These are phyloP conservation scores for Pneumocystis sp. DNA, from an alignment of 1,139 yeast genomes.

Conservation along the genomic window DNA sequence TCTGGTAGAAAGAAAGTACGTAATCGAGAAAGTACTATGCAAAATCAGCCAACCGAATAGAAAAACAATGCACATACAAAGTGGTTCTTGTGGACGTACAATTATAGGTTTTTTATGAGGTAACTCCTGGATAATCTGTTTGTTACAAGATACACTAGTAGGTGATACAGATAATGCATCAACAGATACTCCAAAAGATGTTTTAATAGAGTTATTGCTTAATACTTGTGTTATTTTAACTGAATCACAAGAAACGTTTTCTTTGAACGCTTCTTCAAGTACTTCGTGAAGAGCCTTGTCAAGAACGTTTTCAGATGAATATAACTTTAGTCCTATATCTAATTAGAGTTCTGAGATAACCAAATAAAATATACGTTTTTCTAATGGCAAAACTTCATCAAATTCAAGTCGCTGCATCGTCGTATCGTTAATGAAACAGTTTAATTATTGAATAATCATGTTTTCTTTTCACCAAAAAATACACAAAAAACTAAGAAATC, in stretches of 20 bases:
- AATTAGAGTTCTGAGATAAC: not conserved
- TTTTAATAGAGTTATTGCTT: not conserved
- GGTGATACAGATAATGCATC: not conserved
- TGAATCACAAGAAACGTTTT: not conserved
- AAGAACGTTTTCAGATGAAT: not conserved
- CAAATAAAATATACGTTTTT: not conserved
- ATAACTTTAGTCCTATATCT: not conserved
- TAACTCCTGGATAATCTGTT: not conserved
- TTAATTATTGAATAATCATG: too few relatives aligned
- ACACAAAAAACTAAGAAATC: not conserved
- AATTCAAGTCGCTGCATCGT: not conserved
- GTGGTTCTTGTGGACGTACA: not conserved
- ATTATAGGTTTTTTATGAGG: not conserved
- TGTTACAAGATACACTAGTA: not conserved
- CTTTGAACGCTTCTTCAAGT: not conserved
- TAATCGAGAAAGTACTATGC: not conserved
- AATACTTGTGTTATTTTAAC: not conserved
- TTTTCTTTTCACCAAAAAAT: not conserved
- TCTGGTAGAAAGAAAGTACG: not conserved
- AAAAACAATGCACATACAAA: not conserved
- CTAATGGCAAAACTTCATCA: not conserved
- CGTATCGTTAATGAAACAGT: not conserved
- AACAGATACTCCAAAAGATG: not conserved
- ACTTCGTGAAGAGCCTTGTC: not conserved
- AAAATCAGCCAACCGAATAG: not conserved